phyloP scores from a whole-genome alignment of 768 basidiomycete genomes.

The Naganishia vaughanmartiniae region DNA sequence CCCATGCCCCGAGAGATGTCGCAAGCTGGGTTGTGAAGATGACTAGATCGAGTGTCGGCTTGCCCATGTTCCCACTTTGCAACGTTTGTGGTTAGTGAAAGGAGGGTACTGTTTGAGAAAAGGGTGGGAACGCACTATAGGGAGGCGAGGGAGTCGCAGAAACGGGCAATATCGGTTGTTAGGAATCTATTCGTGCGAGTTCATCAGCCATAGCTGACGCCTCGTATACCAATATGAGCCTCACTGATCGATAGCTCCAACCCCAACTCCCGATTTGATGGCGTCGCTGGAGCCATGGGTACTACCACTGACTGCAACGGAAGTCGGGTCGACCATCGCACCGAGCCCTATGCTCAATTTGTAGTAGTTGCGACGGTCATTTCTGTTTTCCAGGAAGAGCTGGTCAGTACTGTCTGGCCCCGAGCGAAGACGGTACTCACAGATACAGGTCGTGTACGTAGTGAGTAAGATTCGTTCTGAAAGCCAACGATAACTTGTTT shows the following conservation, averaged over 20 bases:
- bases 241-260: slow-evolving; percentile 73
- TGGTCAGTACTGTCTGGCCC: slow-evolving; percentile 61
- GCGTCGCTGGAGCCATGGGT: slow-evolving; percentile 27
- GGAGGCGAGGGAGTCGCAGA: slow-evolving; percentile 78
- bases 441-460: slow-evolving; percentile 92
- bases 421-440: slow-evolving; percentile 65
- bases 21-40: slow-evolving; percentile 91
- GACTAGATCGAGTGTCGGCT: slow-evolving; percentile 82
- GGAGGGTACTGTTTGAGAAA: not conserved
- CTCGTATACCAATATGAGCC: slow-evolving; percentile 23
- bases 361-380: slow-evolving; percentile 54
- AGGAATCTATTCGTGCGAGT: slow-evolving; percentile 59
- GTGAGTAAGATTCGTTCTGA: slow-evolving; percentile 81
- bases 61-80: slow-evolving; percentile 81
- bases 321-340: slow-evolving; percentile 31
- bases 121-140: slow-evolving; percentile 69
- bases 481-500: slow-evolving; percentile 73
- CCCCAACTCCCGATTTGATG: slow-evolving; percentile 37
- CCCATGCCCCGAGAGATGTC: slow-evolving; percentile 78
- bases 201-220: not conserved
- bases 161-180: slow-evolving; percentile 85
- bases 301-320: not conserved
- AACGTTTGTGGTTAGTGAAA: not conserved
- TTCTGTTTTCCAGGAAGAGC: slow-evolving; percentile 41
- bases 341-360: slow-evolving; percentile 50